A percentile compares a stretch with the other conserved stretches of the same genome.
Conservation (phyloP, 345 rosid genomes). For the Stellera chamaejasme region DNA sequence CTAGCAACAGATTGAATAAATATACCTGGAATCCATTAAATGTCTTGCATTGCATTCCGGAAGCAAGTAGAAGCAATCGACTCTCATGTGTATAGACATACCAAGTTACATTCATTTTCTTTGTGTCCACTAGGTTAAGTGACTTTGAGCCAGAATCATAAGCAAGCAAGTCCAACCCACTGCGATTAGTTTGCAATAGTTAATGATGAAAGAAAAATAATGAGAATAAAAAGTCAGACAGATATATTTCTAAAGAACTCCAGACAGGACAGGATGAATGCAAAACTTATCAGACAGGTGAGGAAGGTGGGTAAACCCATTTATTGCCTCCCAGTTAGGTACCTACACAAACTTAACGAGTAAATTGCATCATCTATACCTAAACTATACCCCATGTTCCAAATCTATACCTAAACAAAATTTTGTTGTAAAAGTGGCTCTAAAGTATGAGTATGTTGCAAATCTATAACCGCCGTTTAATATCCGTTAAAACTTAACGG, state of each 20-base stretch:
- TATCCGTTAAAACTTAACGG: no score
- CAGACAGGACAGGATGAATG: no score
- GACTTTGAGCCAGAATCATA: slow-evolving; percentile 49
- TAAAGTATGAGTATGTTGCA: no score
- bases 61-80: slow-evolving; percentile 94
- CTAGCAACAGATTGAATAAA: slow-evolving; percentile 1
- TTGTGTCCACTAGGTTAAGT: slow-evolving; percentile 74
- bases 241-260: background rate
- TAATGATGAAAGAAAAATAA: slow-evolving; percentile 2
- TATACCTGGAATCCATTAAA: slow-evolving; percentile 88
- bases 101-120: slow-evolving; percentile 68
- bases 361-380: no score
- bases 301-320: no score
- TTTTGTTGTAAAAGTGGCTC: no score
- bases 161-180: slow-evolving; percentile 89
- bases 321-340: no score
- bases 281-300: no score
- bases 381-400: no score
- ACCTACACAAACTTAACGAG: no score
- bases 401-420: no score
- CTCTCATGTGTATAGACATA: slow-evolving; percentile 91
- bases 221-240: background rate
- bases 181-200: slow-evolving; percentile 26
- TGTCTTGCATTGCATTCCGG: slow-evolving; percentile 92
- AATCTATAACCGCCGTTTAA: no score